Evolutionary conservation across 139 green algal genomes (phyloP).

Genomic region (Trebouxia sp.): DNA sequence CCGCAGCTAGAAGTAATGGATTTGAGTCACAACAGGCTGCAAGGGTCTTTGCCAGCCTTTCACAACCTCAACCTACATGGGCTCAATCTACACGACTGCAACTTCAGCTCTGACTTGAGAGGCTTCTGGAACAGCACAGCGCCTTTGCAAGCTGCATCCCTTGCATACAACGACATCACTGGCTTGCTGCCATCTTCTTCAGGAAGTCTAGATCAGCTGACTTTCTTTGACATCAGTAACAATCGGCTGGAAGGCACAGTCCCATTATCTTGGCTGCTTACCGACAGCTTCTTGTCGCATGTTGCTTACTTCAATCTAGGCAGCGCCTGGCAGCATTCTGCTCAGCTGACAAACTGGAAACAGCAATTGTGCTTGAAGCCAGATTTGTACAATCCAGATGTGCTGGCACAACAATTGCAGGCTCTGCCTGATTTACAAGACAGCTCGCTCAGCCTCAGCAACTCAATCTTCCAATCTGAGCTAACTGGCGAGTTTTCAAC

Average conservation of each 20-base stretch:
- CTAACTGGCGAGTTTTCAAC: background rate
- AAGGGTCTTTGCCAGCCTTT: background rate
- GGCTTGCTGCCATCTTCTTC: background rate
- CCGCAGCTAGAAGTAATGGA: background rate
- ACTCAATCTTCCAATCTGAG: no score
- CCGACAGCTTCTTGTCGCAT: background rate
- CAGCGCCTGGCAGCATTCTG: background rate
- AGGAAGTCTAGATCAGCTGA: background rate
- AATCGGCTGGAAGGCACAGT: background rate
- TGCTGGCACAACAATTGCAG: background rate
- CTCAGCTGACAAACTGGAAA: background rate
- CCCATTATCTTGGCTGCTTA: background rate
- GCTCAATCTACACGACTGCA: background rate
- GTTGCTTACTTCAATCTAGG: background rate
- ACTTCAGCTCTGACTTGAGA: background rate
- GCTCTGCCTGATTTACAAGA: background rate
- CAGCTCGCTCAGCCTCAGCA: no score
- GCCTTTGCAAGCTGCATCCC: background rate
- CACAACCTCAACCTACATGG: background rate
- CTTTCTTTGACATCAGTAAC: background rate
- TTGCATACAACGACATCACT: background rate
- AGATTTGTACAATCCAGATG: background rate
- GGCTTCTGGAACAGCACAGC: background rate
- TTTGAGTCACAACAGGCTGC: background rate
- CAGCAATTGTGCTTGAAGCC: background rate